Evolutionary conservation across 2,329 filamentous ascomycete genomes (phyloP), one percentile per base, ranked within the genome.

Genomic region (Pseudofabraea citricarpa): DNA sequence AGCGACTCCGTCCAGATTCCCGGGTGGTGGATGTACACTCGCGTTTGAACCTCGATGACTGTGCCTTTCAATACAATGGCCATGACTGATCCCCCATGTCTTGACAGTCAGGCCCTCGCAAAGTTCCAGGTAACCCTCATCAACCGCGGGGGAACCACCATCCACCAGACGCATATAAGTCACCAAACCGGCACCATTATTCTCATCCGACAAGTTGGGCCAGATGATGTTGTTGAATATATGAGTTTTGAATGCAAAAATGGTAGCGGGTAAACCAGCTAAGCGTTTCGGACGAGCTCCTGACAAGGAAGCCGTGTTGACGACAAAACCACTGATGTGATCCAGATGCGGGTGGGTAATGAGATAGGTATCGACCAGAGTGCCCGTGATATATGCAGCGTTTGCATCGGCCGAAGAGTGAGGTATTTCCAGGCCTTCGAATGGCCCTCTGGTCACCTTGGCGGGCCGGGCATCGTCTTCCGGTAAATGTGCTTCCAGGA

Each of bases 171-270:
- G 80, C 62, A 90, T 83, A 56, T 95, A 97, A 0, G 89, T 95
- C 24, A 98, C 81, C 21, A 98, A 75, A 0, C 93, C 93, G 4
- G 90, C 90, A 19, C 93, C 93, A 24, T 90, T 90, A 62, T 95
- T 93, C 66, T 98, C 93, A 58, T 98, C 91, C 0, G 89, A 94
- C 29, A 98, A 69, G 55, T 98, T 98, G 0, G 93, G 93, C 93
- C 93, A 98, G 42, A 97, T 95, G 45, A 95, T 72, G 58, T 96
- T 94, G 66, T 98, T 98, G 71, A 98, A 98, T 47, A 98, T 88
- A 65, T 98, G 90, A 1, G 74, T 81, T 63, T 95, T 97, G 65
- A 98, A 83, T 0, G 91, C 90, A 36, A 88, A 77, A 40, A 98
- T 90, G n/a, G 91, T 95, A 21, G 81, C 84, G 0, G 90, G 89